These are phyloP conservation scores for Cyberlindnera suaveolens DNA, from an alignment of 805 yeast genomes.

Conservation along the genomic window DNA sequence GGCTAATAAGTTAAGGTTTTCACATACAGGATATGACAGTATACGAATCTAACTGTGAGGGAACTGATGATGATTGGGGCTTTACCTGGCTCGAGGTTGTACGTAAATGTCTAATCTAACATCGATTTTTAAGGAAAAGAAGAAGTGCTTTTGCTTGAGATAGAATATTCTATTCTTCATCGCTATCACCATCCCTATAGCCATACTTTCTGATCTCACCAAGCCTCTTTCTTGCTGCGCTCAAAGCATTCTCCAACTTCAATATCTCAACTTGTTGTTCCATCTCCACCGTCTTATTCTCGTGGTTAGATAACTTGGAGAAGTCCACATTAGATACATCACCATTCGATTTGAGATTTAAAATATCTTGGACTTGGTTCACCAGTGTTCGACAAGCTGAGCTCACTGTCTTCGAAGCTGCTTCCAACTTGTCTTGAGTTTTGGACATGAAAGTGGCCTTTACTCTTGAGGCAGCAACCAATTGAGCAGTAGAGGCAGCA, in stretches of 20 bases:
- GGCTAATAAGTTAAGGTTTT: too few relatives aligned
- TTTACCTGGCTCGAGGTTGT: too few relatives aligned
- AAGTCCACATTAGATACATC: conserved; percentile 51
- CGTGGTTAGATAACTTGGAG: conserved; percentile 63
- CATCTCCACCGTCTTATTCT: conserved; percentile 82
- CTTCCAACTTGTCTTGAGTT: conserved; percentile 68
- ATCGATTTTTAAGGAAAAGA: too few relatives aligned
- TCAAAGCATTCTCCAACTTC: conserved; percentile 70
- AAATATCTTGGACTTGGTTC: conserved; percentile 55
- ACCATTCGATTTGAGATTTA: conserved; percentile 29
- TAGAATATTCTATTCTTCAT: conserved; percentile 32
- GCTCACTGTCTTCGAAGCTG: conserved; percentile 61
- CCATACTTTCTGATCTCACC: conserved; percentile 82
- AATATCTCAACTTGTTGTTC: conserved; percentile 89
- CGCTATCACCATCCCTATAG: conserved; percentile 58
- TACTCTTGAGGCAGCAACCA: conserved; percentile 87
- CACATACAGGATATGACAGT: too few relatives aligned
- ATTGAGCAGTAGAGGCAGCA: conserved; percentile 86
- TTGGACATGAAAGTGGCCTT: conserved; percentile 73
- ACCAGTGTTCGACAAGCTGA: conserved; percentile 74
- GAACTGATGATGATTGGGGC: too few relatives aligned
- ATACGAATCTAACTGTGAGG: too few relatives aligned
- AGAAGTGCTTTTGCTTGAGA: too few relatives aligned
- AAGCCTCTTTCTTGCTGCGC: conserved; percentile 67
- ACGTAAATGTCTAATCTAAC: too few relatives aligned